phyloP scores from a whole-genome alignment of 768 basidiomycete genomes.

The Xanthoconium stramineum region DNA sequence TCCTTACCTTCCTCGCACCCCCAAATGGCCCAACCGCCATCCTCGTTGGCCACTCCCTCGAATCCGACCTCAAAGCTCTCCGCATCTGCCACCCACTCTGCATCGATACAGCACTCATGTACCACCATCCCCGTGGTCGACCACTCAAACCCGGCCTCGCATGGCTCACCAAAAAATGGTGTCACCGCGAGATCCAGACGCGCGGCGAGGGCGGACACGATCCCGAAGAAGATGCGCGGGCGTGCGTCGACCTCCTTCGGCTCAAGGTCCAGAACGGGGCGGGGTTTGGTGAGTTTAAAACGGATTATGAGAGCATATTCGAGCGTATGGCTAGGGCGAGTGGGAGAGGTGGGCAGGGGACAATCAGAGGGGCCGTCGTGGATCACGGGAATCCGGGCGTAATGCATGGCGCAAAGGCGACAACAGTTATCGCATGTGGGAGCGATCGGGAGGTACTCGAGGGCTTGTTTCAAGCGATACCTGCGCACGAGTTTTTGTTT shows the following conservation, averaged over 20 bases:
- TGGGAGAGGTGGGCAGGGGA: slow-evolving; percentile 38
- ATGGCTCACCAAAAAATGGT: slow-evolving; percentile 97
- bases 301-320: slow-evolving; percentile 84
- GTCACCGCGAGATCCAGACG: slow-evolving; percentile 83
- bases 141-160: slow-evolving; percentile 94
- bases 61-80: slow-evolving; percentile 88
- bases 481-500: slow-evolving; percentile 77
- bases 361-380: slow-evolving; percentile 63
- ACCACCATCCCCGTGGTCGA: slow-evolving; percentile 89
- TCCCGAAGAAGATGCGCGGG: slow-evolving; percentile 90
- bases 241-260: slow-evolving; percentile 79
- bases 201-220: slow-evolving; percentile 86
- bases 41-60: slow-evolving; percentile 92
- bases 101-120: slow-evolving; percentile 88
- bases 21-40: slow-evolving; percentile 57
- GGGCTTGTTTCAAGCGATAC: slow-evolving; percentile 56
- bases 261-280: slow-evolving; percentile 76
- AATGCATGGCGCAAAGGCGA: slow-evolving; percentile 86
- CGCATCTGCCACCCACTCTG: slow-evolving; percentile 83
- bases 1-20: slow-evolving; percentile 62
- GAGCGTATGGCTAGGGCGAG: slow-evolving; percentile 70
- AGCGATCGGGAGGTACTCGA: slow-evolving; percentile 76
- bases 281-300: slow-evolving; percentile 84
- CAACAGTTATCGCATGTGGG: slow-evolving; percentile 68
- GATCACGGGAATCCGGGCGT: slow-evolving; percentile 81